A percentile compares a stretch with the other conserved stretches of the same genome.
Conservation (phyloP, 768 basidiomycete species). For the Clitopilus hobsonii region DNA sequence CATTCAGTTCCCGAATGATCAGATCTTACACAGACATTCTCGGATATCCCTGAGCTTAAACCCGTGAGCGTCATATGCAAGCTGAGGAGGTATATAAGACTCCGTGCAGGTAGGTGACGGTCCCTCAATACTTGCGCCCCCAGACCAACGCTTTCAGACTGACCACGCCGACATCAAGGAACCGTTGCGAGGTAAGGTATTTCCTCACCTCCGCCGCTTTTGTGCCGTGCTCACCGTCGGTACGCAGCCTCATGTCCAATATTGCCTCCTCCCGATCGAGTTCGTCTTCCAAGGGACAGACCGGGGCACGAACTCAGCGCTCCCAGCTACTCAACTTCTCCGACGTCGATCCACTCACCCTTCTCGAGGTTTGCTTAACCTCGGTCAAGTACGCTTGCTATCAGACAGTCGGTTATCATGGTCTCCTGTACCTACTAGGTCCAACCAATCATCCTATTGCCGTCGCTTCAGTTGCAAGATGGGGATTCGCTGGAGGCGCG, state of each 20-base stretch:
- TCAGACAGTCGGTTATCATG: constrained; percentile 8
- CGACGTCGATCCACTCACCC: constrained; percentile 7
- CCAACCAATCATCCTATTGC: not conserved
- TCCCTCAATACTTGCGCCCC: too few species aligned
- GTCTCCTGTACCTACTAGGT: not conserved
- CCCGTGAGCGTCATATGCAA: not conserved
- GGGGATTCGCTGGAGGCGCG: constrained; percentile 13
- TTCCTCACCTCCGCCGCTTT: too few species aligned
- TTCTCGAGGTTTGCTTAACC: constrained; percentile 14
- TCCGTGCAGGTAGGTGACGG: too few species aligned
- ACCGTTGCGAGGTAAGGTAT: too few species aligned
- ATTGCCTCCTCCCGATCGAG: not conserved
- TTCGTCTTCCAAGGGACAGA: not conserved
- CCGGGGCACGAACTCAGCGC: not conserved
- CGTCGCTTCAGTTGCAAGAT: constrained; percentile 1
- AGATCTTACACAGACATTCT: not conserved
- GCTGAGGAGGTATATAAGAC: not conserved
- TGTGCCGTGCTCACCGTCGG: not conserved
- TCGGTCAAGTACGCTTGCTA: constrained; percentile 17
- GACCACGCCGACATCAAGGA: too few species aligned
- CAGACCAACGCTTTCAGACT: too few species aligned
- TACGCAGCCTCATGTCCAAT: not conserved
- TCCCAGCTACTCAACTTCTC: not conserved
- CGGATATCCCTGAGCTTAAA: constrained; percentile 1
- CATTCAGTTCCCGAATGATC: not conserved